Base-by-base conservation (phyloP, 78 protist species). In the Polysphondylium violaceum region DNA sequence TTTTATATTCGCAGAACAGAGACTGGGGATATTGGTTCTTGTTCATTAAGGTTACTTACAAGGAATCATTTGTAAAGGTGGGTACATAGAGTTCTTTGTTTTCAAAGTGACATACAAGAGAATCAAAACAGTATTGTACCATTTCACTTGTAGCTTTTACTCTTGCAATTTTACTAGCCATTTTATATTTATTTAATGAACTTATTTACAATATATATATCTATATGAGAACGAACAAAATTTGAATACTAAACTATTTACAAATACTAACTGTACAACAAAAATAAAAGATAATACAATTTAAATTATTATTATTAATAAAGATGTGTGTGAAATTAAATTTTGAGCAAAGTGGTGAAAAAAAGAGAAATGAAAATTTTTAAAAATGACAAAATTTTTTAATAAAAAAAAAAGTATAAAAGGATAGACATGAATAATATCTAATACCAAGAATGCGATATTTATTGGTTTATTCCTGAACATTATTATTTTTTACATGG, bases 61-160 rank as follows among this genome's bases (percentile, higher is more conserved):
- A 79, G 17, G 44, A 4, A 9, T 67, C 76, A 79, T 79, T 79
- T 21, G 68, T 31, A 67, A 79, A 51, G 14, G n/a, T 67, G 25
- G 88, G 88, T 67, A 11, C n/a, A 31, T 79, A 25, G 3, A 79
- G 16, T 79, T 55, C 50, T 40, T 64, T 27, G 35, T n/a, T 14
- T 27, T 68, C 67, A 59, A 58, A 69, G 43, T 81, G 90, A 43
- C 3, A 43, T 9, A 81, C 43, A 27, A 81, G 56, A 21, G 73
- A 21, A 43, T 81, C 90, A 27, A 67, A 81, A 31, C 90, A 81
- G 69, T 81, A 81, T 0, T 51, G 71, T 41, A 81, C 90, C 90
- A 81, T 81, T n/a, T 67, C 81, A 29, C 44, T 25, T 2, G 81
- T 23, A 3, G 56, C 76, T 44, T 43, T 38, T 23, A 58, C n/a